Base-by-base conservation (phyloP, 148 eudicot genomes). In the Beta vulgaris region DNA sequence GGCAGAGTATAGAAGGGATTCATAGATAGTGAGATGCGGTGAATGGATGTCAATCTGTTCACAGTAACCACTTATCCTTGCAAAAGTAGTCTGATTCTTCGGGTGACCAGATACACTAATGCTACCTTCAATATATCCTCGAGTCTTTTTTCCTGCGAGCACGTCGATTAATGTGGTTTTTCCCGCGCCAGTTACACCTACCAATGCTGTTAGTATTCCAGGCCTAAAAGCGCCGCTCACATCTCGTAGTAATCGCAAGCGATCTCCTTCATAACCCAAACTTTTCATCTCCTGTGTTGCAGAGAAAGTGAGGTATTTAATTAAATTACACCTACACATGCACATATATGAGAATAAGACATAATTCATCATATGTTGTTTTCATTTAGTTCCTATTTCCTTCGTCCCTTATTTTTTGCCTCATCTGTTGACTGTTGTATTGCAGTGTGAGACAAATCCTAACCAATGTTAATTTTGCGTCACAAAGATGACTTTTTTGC, bases 101-200 rank as follows among this genome's bases (percentile, higher is more conserved):
- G 88, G 88, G 72, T 82, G 82, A 26, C 94, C 94, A 0, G 91
- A 90, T 14, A 90, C 71, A 69, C 43, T 82, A 46, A 88, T 79
- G 67, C 75, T 81, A 73, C 91, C 94, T 67, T 90, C 82, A 35
- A 79, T 88, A 58, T 86, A 88, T 18, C 94, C 94, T 25, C 84
- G 84, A 10, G 94, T 90, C 79, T 90, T 89, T 70, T 90, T 80
- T 73, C 91, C 91, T 13, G 93, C 93, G 78, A 91, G 75, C 4
- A 91, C 93, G 78, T 89, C 91, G 88, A 89, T 83, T 79, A 91
- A 79, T 18, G 93, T 87, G 43, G 93, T 87, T 76, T 91, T 89
- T 31, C 92, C 96, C 63, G 92, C 96, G 28, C 96, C 92, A 78
- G 87, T 91, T 35, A 91, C 88, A 55, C 93, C 96, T 42, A 91